Evolutionary conservation across 2,329 filamentous ascomycete genomes (phyloP).

Genomic region (Teratosphaeria destructans): DNA sequence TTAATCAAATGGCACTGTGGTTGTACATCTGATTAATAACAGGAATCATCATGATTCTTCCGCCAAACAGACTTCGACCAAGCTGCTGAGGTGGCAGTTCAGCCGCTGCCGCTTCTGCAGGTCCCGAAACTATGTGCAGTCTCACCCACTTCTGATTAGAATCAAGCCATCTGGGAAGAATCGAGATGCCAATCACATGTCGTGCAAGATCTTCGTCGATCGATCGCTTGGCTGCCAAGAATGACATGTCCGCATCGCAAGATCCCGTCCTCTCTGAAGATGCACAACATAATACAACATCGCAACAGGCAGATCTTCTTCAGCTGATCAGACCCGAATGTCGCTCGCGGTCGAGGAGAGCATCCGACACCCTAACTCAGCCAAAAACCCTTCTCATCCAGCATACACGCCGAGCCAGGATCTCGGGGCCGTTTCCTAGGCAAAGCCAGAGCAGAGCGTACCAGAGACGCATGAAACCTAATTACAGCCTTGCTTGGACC

Average conservation of each 20-base stretch:
- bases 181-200: neutral
- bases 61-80: neutral
- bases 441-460: conserved; percentile 17
- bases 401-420: conserved; percentile 3
- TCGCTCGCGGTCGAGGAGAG: neutral
- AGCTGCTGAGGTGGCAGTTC: neutral
- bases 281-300: too few relatives aligned
- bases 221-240: too few relatives aligned
- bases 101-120: neutral
- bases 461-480: conserved; percentile 11
- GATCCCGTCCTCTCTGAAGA: too few relatives aligned
- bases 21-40: too few relatives aligned
- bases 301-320: neutral
- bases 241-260: too few relatives aligned
- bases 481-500: neutral
- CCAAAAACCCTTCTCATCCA: conserved; percentile 6
- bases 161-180: neutral
- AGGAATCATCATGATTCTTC: neutral
- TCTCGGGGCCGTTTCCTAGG: conserved; percentile 6
- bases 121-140: neutral
- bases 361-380: neutral
- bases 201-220: too few relatives aligned
- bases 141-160: neutral
- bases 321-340: neutral
- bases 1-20: neutral